Percentiles rank a stretch among this genome's conserved stretches.
Conservation (phyloP, 2,329 filamentous ascomycete genomes). For the Sphaerostilbella broomeana region DNA sequence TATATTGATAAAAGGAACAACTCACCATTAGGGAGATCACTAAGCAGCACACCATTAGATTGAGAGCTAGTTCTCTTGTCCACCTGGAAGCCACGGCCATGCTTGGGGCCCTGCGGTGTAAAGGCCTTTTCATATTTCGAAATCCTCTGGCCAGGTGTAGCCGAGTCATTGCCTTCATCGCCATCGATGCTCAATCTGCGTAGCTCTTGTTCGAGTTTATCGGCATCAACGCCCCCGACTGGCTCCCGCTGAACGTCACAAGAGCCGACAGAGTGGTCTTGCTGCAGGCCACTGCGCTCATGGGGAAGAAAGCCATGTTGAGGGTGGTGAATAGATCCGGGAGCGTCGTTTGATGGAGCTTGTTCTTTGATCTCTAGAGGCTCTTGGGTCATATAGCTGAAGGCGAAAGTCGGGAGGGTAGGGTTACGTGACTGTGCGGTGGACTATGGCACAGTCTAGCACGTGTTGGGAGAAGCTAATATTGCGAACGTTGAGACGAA, state of each 20-base stretch:
- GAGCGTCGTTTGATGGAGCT: constrained; percentile 31
- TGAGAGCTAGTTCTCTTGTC: constrained; percentile 39
- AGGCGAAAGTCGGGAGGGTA: constrained; percentile 27
- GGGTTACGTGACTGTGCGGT: constrained; percentile 43
- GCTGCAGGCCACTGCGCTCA: constrained; percentile 34
- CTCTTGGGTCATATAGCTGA: constrained; percentile 61
- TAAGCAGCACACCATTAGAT: constrained; percentile 37
- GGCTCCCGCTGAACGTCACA: constrained; percentile 20
- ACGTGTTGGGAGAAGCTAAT: constrained; percentile 8
- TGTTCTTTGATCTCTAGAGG: constrained; percentile 40
- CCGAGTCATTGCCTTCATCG: constrained; percentile 22
- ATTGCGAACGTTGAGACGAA: constrained; percentile 2
- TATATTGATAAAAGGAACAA: background rate
- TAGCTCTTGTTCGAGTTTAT: constrained; percentile 44
- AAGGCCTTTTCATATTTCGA: constrained; percentile 56
- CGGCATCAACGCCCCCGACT: constrained; percentile 27
- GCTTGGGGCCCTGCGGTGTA: constrained; percentile 39
- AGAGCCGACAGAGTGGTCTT: constrained; percentile 27
- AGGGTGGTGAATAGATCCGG: constrained; percentile 28
- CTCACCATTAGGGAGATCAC: constrained; percentile 76
- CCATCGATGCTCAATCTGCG: constrained; percentile 43
- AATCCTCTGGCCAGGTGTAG: constrained; percentile 46
- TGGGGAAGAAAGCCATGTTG: constrained; percentile 53
- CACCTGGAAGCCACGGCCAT: constrained; percentile 50
- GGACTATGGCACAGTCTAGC: constrained; percentile 44